These are phyloP conservation scores for Friedmanniomyces endolithicus DNA, from an alignment of 495 filamentous ascomycete genomes.

Conservation along the genomic window DNA sequence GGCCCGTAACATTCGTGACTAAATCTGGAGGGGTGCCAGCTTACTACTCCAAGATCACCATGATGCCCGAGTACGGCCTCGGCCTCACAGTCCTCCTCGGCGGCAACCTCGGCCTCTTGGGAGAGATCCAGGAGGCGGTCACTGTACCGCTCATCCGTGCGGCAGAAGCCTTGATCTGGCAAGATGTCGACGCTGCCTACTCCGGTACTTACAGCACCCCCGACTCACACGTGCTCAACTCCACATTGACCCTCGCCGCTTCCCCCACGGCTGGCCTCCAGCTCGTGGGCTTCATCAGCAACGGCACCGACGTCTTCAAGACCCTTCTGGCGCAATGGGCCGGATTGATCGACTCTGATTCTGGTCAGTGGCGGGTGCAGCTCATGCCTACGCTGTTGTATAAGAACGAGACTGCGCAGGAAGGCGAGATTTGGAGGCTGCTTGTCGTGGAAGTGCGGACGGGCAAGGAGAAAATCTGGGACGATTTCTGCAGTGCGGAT, in stretches of 20 bases:
- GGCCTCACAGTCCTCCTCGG: constrained; percentile 27
- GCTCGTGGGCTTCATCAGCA: constrained; percentile 23
- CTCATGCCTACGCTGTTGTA: constrained; percentile 25
- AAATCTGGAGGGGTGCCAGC: constrained; percentile 26
- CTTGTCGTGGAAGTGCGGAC: neutral
- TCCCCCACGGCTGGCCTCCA: constrained; percentile 21
- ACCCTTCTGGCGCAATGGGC: neutral
- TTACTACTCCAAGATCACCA: constrained; percentile 22
- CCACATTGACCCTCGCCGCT: constrained; percentile 18
- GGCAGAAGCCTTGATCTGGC: constrained; percentile 21
- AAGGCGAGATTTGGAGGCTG: constrained; percentile 25
- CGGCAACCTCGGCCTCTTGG: constrained; percentile 13
- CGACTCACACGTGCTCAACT: constrained; percentile 20
- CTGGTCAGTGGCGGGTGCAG: constrained; percentile 15
- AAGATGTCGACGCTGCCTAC: constrained; percentile 19
- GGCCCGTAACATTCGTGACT: constrained; percentile 26
- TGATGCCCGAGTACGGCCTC: constrained; percentile 29
- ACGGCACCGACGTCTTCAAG: constrained; percentile 22
- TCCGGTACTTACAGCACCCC: constrained; percentile 17
- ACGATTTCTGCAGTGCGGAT: constrained; percentile 26
- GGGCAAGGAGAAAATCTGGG: constrained; percentile 13
- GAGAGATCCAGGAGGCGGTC: constrained; percentile 18
- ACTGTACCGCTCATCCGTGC: constrained; percentile 21
- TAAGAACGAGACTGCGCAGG: constrained; percentile 19
- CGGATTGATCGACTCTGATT: neutral